Percentiles rank a stretch among this genome's conserved stretches.
Conservation (phyloP, 73 alveolate genomes). For the Urostyla sp. region DNA sequence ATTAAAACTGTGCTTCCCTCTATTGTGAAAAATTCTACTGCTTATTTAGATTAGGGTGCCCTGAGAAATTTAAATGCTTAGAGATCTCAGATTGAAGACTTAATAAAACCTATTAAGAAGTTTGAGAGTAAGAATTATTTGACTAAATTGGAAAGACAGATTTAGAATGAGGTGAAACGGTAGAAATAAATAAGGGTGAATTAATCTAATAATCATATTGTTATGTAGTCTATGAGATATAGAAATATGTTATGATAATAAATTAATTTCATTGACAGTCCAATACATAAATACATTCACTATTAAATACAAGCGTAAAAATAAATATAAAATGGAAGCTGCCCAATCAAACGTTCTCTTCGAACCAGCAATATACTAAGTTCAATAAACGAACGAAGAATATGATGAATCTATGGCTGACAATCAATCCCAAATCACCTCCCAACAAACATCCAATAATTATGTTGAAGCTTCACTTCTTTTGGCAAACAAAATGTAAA, state of each 20-base stretch:
- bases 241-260: neutral
- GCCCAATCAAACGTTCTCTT: slow-evolving; percentile 8
- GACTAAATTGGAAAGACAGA: no score
- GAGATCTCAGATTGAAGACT: no score
- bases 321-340: slow-evolving; percentile 12
- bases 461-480: neutral
- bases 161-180: no score
- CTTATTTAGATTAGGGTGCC: no score
- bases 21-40: no score
- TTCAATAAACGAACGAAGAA: neutral
- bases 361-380: slow-evolving; percentile 20
- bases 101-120: no score
- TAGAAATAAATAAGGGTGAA: no score
- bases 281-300: neutral
- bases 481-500: slow-evolving; percentile 35
- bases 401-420: slow-evolving; percentile 3
- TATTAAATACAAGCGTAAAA: slow-evolving; percentile 11
- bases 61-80: no score
- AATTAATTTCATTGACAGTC: neutral
- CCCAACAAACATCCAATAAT: neutral
- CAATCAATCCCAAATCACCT: neutral
- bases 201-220: no score
- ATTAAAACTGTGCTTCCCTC: no score
- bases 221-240: no score
- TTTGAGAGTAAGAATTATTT: no score